Evolutionary conservation across 495 filamentous ascomycete genomes (phyloP).

Genomic region (Hypomontagnella submonticulosa): DNA sequence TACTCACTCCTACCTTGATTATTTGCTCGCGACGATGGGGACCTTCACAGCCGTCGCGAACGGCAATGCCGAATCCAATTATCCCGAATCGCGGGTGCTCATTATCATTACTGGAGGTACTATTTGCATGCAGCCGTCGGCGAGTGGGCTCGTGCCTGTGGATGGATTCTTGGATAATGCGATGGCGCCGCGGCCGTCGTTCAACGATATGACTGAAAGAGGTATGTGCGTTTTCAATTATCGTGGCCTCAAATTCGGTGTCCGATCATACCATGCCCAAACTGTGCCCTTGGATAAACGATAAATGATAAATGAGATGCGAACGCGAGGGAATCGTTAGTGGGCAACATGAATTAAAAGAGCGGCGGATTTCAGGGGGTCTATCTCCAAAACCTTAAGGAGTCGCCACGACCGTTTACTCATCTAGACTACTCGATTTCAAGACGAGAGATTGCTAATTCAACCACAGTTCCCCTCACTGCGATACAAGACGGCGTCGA

Average conservation of each 20-base stretch:
- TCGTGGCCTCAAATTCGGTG: not conserved
- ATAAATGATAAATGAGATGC: not conserved
- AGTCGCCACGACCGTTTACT: not conserved
- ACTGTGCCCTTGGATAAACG: not conserved
- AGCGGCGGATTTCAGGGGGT: not conserved
- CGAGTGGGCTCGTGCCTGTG: constrained; percentile 74
- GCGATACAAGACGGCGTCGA: constrained; percentile 56
- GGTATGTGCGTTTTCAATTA: constrained; percentile 47
- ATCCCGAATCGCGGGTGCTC: constrained; percentile 81
- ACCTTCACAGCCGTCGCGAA: constrained; percentile 23
- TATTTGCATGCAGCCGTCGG: constrained; percentile 88
- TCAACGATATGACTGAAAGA: constrained; percentile 84
- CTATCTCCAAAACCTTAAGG: not conserved
- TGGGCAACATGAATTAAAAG: not conserved
- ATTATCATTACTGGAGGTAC: constrained; percentile 96
- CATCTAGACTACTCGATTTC: not conserved
- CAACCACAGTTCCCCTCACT: constrained; percentile 42
- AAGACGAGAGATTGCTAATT: constrained; percentile 17
- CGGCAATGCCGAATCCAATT: constrained; percentile 46
- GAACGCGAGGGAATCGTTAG: not conserved
- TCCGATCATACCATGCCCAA: not conserved
- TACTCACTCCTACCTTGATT: not conserved
- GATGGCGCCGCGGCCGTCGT: constrained; percentile 83
- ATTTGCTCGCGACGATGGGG: constrained; percentile 27
- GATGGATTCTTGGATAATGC: constrained; percentile 84